Base-by-base conservation (phyloP, 2,329 filamentous ascomycete species). In the Westerdykella sp. region DNA sequence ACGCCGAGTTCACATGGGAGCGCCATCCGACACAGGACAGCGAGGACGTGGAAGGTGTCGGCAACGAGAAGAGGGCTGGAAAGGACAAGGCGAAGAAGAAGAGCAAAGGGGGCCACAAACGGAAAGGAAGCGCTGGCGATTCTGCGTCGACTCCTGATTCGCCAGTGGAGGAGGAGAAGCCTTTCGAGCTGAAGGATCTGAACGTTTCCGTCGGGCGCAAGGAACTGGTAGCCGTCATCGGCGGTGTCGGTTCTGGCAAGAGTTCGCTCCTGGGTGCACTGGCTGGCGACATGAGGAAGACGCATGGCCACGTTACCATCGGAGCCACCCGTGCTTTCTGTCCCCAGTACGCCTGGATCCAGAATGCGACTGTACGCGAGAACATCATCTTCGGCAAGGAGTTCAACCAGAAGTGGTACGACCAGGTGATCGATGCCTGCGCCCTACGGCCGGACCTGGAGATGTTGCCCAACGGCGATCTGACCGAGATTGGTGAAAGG, bases 331-430 rank as follows among this genome's bases (percentile, higher is more conserved):
- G 90, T 48, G 87, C 91, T 0, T 96, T 95, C 57, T 97, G 93
- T 53, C 91, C 91, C 0, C 91, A 98, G 62, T 95, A 95, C 60
- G 87, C 93, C 0, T 98, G 93, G 93, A 95, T 98, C 39, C 91
- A 97, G 62, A 97, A 97, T 59, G 77, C 88, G 0, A 87, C 84
- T 1, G 78, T 97, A 3, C 82, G 81, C 48, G 81, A 95, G 28
- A 98, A 98, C 58, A 95, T 98, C 46, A 69, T 88, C 0, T 97
- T 97, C 58, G 91, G 91, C 10, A 91, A 88, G 74, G 72, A 76
- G 63, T 79, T 54, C 47, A 76, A 95, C 41, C 76, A 76, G 45
- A 70, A 72, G 3, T 95, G 91, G 90, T 95, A 95, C 59, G 77
- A 84, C 36, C 70, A 85, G 40, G 89, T 95, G n/a, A 75, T 95